A percentile compares a stretch with the other conserved stretches of the same genome.
These are phyloP conservation scores for Penicillium arizonense DNA, from an alignment of 495 filamentous ascomycete genomes.

Conservation along the genomic window DNA sequence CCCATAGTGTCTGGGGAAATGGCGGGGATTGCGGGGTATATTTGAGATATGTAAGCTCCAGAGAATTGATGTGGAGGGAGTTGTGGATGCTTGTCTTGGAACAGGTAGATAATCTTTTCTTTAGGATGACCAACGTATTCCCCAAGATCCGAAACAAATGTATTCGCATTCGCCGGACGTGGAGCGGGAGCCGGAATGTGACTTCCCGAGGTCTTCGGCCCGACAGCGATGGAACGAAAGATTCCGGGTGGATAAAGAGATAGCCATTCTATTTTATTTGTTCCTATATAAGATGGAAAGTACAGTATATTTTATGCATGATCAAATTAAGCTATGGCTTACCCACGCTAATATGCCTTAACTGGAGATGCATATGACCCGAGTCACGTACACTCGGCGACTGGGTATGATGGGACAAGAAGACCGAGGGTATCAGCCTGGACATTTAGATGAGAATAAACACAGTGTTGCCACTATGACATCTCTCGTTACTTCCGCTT, in stretches of 20 bases:
- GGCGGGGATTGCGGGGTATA: constrained; percentile 19
- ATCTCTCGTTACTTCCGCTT: too few relatives aligned
- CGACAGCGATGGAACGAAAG: constrained; percentile 2
- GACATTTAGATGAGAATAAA: too few relatives aligned
- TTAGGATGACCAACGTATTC: too few relatives aligned
- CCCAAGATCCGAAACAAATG: not conserved
- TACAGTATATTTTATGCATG: not conserved
- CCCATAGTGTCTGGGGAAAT: constrained; percentile 14
- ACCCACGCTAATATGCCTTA: too few relatives aligned
- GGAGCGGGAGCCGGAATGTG: not conserved
- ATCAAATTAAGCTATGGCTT: not conserved
- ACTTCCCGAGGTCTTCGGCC: constrained; percentile 1
- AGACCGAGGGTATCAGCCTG: too few relatives aligned
- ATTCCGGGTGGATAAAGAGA: not conserved
- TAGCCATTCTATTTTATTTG: not conserved
- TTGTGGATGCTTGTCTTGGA: not conserved
- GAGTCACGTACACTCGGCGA: too few relatives aligned
- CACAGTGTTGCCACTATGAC: too few relatives aligned
- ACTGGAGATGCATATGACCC: too few relatives aligned
- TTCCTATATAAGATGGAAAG: not conserved
- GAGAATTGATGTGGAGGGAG: not conserved
- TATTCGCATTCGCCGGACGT: not conserved
- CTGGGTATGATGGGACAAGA: too few relatives aligned
- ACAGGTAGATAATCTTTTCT: too few relatives aligned
- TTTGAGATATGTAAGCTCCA: not conserved